Evolutionary conservation across 1,139 yeast species (phyloP).

Genomic region (Geotrichum restrictum): DNA sequence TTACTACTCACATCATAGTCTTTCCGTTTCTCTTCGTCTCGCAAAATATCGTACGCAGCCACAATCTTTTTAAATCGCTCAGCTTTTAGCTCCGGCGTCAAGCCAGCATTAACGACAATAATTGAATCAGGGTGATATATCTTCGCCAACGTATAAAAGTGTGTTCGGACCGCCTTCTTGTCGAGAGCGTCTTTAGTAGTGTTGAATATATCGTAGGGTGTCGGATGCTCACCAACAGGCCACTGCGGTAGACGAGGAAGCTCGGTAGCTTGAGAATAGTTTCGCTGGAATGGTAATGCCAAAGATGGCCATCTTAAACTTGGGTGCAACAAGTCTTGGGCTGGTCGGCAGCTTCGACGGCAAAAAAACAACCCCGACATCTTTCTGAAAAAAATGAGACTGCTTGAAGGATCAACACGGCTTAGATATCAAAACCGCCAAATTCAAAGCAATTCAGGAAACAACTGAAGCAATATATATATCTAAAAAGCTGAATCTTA

Average conservation of each 20-base stretch:
- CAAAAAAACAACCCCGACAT: no score
- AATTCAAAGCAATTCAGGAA: no score
- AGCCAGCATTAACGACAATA: slow-evolving; percentile 14
- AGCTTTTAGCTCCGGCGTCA: slow-evolving; percentile 25
- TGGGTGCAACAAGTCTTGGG: neutral
- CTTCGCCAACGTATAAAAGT: slow-evolving; percentile 66
- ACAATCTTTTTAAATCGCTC: slow-evolving; percentile 66
- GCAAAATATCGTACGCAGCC: slow-evolving; percentile 68
- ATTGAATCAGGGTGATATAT: slow-evolving; percentile 80
- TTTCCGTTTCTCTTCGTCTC: slow-evolving; percentile 49
- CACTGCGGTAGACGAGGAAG: slow-evolving; percentile 40
- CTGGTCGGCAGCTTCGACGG: no score
- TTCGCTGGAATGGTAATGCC: neutral
- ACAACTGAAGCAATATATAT: no score
- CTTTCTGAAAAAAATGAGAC: no score
- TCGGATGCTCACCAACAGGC: slow-evolving; percentile 58
- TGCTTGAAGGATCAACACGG: no score
- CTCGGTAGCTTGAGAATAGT: slow-evolving; percentile 3
- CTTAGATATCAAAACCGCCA: no score
- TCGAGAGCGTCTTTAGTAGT: slow-evolving; percentile 42
- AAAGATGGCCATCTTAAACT: no score
- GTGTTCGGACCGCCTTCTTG: slow-evolving; percentile 46
- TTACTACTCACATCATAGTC: slow-evolving; percentile 41
- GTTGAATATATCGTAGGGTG: slow-evolving; percentile 73
- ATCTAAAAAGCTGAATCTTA: no score